Evolutionary conservation across 192 early-diverging fungal species (phyloP), one percentile per base, ranked within the genome.

Genomic region (Coemansia sp.): DNA sequence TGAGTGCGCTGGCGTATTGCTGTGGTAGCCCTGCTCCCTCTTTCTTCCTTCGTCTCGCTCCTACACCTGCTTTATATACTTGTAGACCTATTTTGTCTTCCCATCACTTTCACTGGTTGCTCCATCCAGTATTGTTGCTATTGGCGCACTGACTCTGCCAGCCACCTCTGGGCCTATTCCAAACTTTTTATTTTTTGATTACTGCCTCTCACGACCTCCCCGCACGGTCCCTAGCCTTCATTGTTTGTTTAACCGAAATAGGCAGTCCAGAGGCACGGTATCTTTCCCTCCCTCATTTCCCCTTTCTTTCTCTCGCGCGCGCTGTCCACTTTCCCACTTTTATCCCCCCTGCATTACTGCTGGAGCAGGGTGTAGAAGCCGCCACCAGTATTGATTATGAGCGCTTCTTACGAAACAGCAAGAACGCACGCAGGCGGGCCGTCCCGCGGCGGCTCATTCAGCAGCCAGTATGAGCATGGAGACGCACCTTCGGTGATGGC

Each of bases 401-500:
- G 63, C 39, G 35, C 56, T 21, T 61, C 66, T 13, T 55, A 55
- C 52, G 52, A 55, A 55, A 14, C 52, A 31, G 28, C 52, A 55
- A 26, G 52, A 28, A 31, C 26, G 13, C 52, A 55, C 31, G 26
- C 52, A 33, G 61, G 68, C 37, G 68, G 52, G 16, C 72, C 47
- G 14, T 21, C 56, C 12, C 47, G 39, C 57, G 33, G 39, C 42
- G 36, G 63, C 42, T n/a, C 59, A 23, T 37, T 69, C 9, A 35
- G 56, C 48, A 41, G 23, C 25, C 14, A 28, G 26, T 60, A 66
- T 36, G 64, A 62, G 68, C 64, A 59, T n/a, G 72, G 73, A 53
- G 62, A 64, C 47, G 62, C 61, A 13, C 62, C 53, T 36, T 65
- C 72, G 34, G 64, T 53, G 26, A 61, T 74, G 35, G 64, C 65